Conservation (phyloP, 2,329 filamentous ascomycete genomes). For the Mariannaea elegans region DNA sequence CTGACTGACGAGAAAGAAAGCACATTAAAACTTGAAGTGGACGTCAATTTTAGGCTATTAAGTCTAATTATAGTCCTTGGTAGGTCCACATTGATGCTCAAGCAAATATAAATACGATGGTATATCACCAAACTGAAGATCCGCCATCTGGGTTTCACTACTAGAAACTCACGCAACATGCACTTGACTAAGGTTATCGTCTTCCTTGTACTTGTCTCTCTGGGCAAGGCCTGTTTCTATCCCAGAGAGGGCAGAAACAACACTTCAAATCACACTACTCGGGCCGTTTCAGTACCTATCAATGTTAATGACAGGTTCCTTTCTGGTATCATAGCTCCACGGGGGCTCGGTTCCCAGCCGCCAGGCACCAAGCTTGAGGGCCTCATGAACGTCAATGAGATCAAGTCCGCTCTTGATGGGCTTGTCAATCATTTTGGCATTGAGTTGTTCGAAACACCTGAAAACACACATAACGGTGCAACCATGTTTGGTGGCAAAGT, state of each 20-base stretch:
- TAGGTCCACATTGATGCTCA: too few species aligned
- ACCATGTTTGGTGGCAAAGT: constrained; percentile 51
- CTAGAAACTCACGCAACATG: not conserved
- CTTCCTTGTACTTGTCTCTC: not conserved
- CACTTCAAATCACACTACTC: not conserved
- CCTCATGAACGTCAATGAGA: constrained; percentile 54
- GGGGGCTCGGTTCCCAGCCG: constrained; percentile 39
- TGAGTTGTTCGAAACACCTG: constrained; percentile 50
- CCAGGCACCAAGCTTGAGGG: constrained; percentile 45
- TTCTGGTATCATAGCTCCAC: constrained; percentile 44
- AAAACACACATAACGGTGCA: constrained; percentile 52
- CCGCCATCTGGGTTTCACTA: too few species aligned
- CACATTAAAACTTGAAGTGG: too few species aligned
- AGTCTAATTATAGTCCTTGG: too few species aligned
- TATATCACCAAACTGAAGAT: too few species aligned
- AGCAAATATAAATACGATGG: not conserved
- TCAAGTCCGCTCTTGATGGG: constrained; percentile 51
- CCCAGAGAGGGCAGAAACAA: not conserved
- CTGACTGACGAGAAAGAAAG: too few species aligned
- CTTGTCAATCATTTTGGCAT: constrained; percentile 51
- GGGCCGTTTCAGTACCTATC: constrained; percentile 36
- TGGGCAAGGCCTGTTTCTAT: not conserved
- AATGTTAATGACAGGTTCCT: constrained; percentile 51
- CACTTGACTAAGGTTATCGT: not conserved
- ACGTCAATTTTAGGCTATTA: too few species aligned